Conservation (phyloP, 306 rosid genomes). For the Rosa lucieae region DNA sequence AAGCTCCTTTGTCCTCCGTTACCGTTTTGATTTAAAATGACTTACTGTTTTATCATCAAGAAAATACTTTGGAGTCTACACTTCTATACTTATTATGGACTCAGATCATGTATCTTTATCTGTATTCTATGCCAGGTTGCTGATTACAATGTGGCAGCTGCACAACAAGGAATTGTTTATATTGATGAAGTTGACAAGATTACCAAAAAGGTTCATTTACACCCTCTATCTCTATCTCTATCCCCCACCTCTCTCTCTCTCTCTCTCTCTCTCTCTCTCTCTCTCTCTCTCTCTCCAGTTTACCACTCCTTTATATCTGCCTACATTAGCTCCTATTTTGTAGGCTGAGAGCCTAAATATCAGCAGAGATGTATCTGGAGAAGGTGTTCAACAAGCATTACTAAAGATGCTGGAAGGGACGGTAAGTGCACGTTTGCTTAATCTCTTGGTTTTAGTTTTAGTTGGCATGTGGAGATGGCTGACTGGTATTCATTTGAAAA, state of each 20-base stretch:
- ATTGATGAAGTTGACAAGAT: constrained; percentile 99
- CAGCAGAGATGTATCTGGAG: constrained; percentile 98
- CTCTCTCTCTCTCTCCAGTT: not conserved
- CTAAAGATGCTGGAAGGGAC: constrained; percentile 99
- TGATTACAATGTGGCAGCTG: constrained; percentile 92
- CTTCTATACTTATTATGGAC: not conserved
- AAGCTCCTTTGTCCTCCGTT: not conserved
- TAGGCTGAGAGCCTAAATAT: constrained; percentile 97
- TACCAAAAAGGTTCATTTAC: constrained; percentile 75
- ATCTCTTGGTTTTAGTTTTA: not conserved
- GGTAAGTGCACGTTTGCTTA: constrained; percentile 50
- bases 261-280: not conserved
- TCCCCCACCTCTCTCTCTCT: not conserved
- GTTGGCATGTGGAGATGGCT: not conserved
- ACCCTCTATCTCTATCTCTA: not conserved
- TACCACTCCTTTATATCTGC: not conserved
- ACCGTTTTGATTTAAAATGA: not conserved
- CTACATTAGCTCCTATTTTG: constrained; percentile 30
- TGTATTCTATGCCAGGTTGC: constrained; percentile 62
- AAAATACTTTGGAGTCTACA: not conserved
- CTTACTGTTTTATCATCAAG: not conserved
- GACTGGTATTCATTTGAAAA: not conserved
- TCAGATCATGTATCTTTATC: not conserved
- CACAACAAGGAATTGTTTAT: constrained; percentile 97
- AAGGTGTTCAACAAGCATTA: constrained; percentile 97